These are phyloP conservation scores for Poa annua DNA, from an alignment of 176 grass and related monocot species.

Conservation along the genomic window DNA sequence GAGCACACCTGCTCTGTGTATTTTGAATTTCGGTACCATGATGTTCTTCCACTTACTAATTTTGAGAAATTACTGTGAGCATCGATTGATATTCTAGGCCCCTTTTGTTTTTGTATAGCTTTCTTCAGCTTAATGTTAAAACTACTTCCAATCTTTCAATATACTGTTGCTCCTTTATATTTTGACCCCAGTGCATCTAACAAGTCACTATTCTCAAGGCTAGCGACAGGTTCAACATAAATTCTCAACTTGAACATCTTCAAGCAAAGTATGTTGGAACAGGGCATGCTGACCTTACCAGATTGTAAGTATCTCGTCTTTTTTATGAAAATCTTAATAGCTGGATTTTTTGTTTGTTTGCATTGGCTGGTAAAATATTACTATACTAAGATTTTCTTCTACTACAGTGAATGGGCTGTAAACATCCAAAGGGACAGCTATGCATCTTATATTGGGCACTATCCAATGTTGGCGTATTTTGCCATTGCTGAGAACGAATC, in stretches of 20 bases:
- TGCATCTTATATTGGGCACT: conserved; percentile 91
- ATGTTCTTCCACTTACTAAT: not conserved
- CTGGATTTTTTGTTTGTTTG: not conserved
- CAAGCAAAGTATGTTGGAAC: conserved; percentile 98
- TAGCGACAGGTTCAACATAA: conserved; percentile 96
- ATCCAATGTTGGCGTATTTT: conserved; percentile 87
- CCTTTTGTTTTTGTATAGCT: not conserved
- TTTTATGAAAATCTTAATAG: not conserved
- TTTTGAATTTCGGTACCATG: not conserved
- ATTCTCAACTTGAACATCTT: conserved; percentile 98
- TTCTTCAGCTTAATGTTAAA: not conserved
- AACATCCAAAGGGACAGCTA: conserved; percentile 94
- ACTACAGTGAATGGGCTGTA: conserved; percentile 96
- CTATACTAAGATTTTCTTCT: conserved; percentile 4
- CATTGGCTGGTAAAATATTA: not conserved
- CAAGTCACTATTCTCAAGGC: conserved; percentile 55
- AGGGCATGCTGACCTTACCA: conserved; percentile 82
- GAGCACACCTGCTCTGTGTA: not conserved
- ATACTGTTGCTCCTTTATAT: not conserved
- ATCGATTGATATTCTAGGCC: not conserved
- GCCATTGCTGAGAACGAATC: conserved; percentile 91
- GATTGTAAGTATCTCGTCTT: conserved; percentile 65
- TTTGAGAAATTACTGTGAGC: not conserved
- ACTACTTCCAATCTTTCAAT: not conserved
- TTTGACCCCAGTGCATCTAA: conserved; percentile 9